Percentiles rank a stretch among this genome's conserved stretches.
Conservation (phyloP, 2,329 filamentous ascomycete species). For the Eutypella sp. region DNA sequence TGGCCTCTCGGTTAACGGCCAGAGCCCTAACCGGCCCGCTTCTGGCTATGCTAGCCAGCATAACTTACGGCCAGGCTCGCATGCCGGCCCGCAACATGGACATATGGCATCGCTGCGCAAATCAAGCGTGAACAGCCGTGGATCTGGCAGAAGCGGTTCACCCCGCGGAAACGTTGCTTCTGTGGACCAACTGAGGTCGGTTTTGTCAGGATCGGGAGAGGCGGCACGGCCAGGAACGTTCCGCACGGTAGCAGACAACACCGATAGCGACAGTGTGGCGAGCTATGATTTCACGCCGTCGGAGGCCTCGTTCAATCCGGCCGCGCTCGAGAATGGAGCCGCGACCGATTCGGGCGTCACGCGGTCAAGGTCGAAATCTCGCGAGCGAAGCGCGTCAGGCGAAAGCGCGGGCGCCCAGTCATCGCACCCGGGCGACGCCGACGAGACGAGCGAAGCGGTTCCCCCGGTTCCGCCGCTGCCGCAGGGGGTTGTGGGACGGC, state of each 20-base stretch:
- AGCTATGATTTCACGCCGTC: slow-evolving; percentile 66
- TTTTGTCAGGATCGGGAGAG: slow-evolving; percentile 53
- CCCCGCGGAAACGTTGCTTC: slow-evolving; percentile 51
- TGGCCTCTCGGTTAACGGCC: slow-evolving; percentile 35
- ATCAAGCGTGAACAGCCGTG: slow-evolving; percentile 47
- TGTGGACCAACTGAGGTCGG: slow-evolving; percentile 60
- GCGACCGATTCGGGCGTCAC: slow-evolving; percentile 16
- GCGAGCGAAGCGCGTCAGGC: slow-evolving; percentile 22
- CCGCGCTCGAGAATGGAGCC: slow-evolving; percentile 26
- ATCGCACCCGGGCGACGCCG: slow-evolving; percentile 25
- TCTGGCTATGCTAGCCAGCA: slow-evolving; percentile 47
- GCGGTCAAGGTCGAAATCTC: slow-evolving; percentile 22
- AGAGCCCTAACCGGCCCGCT: slow-evolving; percentile 32
- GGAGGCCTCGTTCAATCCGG: slow-evolving; percentile 57
- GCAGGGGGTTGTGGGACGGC: slow-evolving; percentile 20
- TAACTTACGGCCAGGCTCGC: slow-evolving; percentile 46
- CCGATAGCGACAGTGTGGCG: slow-evolving; percentile 62
- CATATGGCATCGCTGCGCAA: slow-evolving; percentile 45
- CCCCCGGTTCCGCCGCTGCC: slow-evolving; percentile 55
- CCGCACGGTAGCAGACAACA: slow-evolving; percentile 33
- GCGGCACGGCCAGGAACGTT: slow-evolving; percentile 34
- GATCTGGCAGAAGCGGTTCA: slow-evolving; percentile 39
- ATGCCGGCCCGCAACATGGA: slow-evolving; percentile 26
- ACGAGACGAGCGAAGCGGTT: slow-evolving; percentile 33
- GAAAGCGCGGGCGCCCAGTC: slow-evolving; percentile 23